A percentile compares a stretch with the other conserved stretches of the same genome.
Conservation (phyloP, 345 rosid species). For the Rhodamnia rubescens region DNA sequence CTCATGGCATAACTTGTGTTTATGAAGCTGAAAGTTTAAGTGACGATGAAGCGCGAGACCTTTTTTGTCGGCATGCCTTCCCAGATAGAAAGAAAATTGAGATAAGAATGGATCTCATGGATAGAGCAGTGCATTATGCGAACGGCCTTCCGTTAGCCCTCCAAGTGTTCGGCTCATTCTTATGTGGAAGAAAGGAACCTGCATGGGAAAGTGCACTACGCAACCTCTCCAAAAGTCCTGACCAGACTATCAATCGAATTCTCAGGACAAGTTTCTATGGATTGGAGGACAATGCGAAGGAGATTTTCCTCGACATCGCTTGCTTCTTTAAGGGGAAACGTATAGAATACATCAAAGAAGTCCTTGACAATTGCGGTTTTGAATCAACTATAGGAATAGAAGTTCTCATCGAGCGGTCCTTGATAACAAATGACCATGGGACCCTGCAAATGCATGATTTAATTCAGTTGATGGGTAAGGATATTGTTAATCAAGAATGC, state of each 20-base stretch:
- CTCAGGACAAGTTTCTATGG: background rate
- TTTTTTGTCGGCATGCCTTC: background rate
- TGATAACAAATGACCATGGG: too few relatives aligned
- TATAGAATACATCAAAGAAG: too few relatives aligned
- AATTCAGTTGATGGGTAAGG: too few relatives aligned
- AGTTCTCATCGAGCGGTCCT: too few relatives aligned
- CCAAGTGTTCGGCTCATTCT: background rate
- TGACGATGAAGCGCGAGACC: rapidly evolving
- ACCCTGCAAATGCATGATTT: too few relatives aligned
- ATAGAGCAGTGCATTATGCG: background rate
- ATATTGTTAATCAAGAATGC: too few relatives aligned
- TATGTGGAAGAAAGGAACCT: rapidly evolving
- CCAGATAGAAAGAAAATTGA: rapidly evolving
- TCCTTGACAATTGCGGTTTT: too few relatives aligned
- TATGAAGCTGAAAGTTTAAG: background rate
- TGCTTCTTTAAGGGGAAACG: too few relatives aligned
- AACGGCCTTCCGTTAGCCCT: background rate
- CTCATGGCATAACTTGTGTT: background rate
- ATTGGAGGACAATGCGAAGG: background rate
- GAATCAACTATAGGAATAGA: too few relatives aligned
- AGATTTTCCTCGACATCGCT: background rate
- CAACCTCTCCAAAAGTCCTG: background rate
- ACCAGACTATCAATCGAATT: background rate
- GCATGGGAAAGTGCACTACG: background rate
- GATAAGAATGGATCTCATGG: background rate